Evolutionary conservation across 208 protist genomes (phyloP).

Genomic region (Tetramitus jugosus): DNA sequence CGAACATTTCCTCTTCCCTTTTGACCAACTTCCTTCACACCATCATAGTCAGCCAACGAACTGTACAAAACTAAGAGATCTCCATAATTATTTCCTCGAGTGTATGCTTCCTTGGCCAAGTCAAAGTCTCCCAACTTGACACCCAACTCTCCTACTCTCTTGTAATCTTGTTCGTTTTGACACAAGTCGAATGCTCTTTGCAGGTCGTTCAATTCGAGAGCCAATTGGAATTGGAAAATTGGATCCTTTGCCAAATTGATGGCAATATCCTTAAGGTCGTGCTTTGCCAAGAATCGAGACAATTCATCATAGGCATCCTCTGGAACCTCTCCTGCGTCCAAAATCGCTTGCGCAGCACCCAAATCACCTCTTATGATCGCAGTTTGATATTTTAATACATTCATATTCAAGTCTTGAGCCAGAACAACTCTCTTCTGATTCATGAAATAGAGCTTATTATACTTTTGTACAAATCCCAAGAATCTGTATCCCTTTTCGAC

Average conservation of each 20-base stretch:
- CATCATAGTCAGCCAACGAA: slow-evolving; percentile 39
- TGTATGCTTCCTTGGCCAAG: slow-evolving; percentile 62
- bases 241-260: slow-evolving; percentile 82
- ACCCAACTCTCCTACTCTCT: slow-evolving; percentile 85
- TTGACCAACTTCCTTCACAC: slow-evolving; percentile 61
- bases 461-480: slow-evolving; percentile 85
- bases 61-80: slow-evolving; percentile 55
- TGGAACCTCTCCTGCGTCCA: slow-evolving; percentile 75
- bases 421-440: slow-evolving; percentile 83
- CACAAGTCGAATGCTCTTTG: slow-evolving; percentile 60
- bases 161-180: slow-evolving; percentile 68
- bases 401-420: slow-evolving; percentile 74
- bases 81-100: slow-evolving; percentile 42
- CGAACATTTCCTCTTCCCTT: slow-evolving; percentile 76
- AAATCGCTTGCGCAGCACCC: slow-evolving; percentile 58
- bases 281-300: slow-evolving; percentile 84
- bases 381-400: slow-evolving; percentile 93
- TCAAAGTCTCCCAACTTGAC: slow-evolving; percentile 59
- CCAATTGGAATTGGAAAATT: slow-evolving; percentile 88
- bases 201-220: slow-evolving; percentile 71
- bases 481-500: slow-evolving; percentile 67
- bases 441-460: slow-evolving; percentile 88
- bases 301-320: slow-evolving; percentile 64
- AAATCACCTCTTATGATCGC: slow-evolving; percentile 88
- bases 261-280: slow-evolving; percentile 75